Evolutionary conservation across 2,329 filamentous ascomycete species (phyloP).

Genomic region (Talaromyces sp.): DNA sequence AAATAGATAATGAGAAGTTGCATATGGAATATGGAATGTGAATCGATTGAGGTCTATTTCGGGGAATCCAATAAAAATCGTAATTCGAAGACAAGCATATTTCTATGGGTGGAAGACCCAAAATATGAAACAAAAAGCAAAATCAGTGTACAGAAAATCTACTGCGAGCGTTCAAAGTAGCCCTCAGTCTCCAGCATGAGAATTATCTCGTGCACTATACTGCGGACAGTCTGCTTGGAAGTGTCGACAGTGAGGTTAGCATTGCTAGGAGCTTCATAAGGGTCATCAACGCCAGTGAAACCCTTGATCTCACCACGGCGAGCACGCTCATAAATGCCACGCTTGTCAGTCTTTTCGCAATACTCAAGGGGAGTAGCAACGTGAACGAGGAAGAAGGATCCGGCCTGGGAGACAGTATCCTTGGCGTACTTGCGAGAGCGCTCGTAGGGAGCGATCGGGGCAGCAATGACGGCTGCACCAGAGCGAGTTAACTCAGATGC

Average conservation of each 20-base stretch:
- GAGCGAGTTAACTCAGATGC: slow-evolving; percentile 91
- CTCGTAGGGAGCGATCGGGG: slow-evolving; percentile 93
- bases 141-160: slow-evolving; percentile 21
- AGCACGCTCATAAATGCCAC: slow-evolving; percentile 83
- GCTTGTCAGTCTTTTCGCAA: slow-evolving; percentile 92
- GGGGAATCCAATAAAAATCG: slow-evolving; percentile 27
- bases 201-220: slow-evolving; percentile 95
- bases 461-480: slow-evolving; percentile 91
- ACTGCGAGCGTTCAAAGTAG: slow-evolving; percentile 68
- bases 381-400: slow-evolving; percentile 92
- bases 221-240: slow-evolving; percentile 84
- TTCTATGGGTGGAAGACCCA: slow-evolving; percentile 21
- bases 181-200: slow-evolving; percentile 88
- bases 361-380: slow-evolving; percentile 90
- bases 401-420: slow-evolving; percentile 79
- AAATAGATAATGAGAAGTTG: no score
- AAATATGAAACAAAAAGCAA: slow-evolving; percentile 19
- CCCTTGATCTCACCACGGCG: slow-evolving; percentile 91
- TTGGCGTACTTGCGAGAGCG: slow-evolving; percentile 73
- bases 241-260: slow-evolving; percentile 82
- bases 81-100: slow-evolving; percentile 22
- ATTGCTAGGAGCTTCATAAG: slow-evolving; percentile 83
- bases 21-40: neutral
- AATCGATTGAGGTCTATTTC: slow-evolving; percentile 6
- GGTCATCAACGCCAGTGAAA: slow-evolving; percentile 97